phyloP scores from a whole-genome alignment of 768 basidiomycete genomes.

The Kwoniella newhampshirensis region DNA sequence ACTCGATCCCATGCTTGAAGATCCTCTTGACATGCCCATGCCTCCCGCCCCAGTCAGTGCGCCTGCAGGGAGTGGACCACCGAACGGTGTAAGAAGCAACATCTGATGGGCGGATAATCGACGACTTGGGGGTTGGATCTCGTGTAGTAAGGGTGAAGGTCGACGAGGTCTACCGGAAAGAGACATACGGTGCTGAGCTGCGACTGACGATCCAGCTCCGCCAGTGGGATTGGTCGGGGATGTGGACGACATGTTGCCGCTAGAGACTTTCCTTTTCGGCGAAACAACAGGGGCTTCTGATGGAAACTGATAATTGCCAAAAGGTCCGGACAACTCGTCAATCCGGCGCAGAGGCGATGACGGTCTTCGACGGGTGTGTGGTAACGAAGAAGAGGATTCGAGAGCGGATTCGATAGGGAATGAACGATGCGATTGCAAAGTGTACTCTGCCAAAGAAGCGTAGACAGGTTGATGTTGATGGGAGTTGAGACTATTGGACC shows the following conservation, averaged over 20 bases:
- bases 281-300: background rate
- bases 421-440: slow-evolving; percentile 4
- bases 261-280: slow-evolving; percentile 10
- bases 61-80: slow-evolving; percentile 24
- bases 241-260: slow-evolving; percentile 7
- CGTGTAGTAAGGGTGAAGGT: slow-evolving; percentile 36
- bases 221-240: slow-evolving; percentile 9
- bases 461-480: slow-evolving; percentile 14
- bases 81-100: slow-evolving; percentile 44
- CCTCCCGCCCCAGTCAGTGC: slow-evolving; percentile 12
- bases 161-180: slow-evolving; percentile 16
- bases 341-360: slow-evolving; percentile 12
- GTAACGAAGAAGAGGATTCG: background rate
- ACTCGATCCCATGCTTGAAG: slow-evolving; percentile 24
- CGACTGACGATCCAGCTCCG: background rate
- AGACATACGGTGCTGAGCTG: slow-evolving; percentile 17
- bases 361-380: background rate
- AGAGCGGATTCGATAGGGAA: slow-evolving; percentile 8
- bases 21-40: slow-evolving; percentile 30
- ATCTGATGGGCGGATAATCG: slow-evolving; percentile 42
- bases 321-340: slow-evolving; percentile 4
- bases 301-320: slow-evolving; percentile 3
- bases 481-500: background rate
- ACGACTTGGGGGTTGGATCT: slow-evolving; percentile 44
- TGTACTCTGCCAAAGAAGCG: slow-evolving; percentile 11